Evolutionary conservation across 805 yeast species (phyloP).

Genomic region (Wickerhamomyces canadensis): DNA sequence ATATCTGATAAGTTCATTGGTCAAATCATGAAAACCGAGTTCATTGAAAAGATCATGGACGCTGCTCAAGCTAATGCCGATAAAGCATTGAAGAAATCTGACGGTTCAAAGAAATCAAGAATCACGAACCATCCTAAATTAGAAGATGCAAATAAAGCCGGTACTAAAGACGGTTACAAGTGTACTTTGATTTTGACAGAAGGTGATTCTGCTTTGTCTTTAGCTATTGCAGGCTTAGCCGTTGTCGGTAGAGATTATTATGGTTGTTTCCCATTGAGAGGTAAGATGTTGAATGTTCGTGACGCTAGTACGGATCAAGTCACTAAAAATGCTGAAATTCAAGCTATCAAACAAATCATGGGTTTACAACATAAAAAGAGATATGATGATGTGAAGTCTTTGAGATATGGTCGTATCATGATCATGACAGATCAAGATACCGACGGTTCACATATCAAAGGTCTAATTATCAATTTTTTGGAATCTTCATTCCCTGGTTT

Average conservation of each 20-base stretch:
- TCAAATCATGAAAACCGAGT: slow-evolving; percentile 68
- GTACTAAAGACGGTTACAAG: slow-evolving; percentile 85
- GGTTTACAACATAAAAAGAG: slow-evolving; percentile 90
- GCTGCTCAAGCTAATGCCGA: slow-evolving; percentile 88
- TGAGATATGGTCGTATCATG: slow-evolving; percentile 96
- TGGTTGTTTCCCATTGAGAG: slow-evolving; percentile 93
- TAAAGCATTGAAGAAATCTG: slow-evolving; percentile 79
- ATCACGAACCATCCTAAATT: slow-evolving; percentile 85
- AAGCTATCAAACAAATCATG: slow-evolving; percentile 90
- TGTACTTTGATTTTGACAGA: slow-evolving; percentile 93
- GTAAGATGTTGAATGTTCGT: slow-evolving; percentile 90
- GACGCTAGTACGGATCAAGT: slow-evolving; percentile 97
- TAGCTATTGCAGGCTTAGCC: slow-evolving; percentile 89
- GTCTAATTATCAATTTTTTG: slow-evolving; percentile 85
- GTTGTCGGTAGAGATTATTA: slow-evolving; percentile 94
- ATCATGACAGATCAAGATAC: slow-evolving; percentile 99
- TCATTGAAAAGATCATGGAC: slow-evolving; percentile 61
- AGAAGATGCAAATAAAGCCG: slow-evolving; percentile 95
- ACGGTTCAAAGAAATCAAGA: slow-evolving; percentile 79
- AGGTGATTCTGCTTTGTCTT: slow-evolving; percentile 91
- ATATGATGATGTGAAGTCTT: slow-evolving; percentile 64
- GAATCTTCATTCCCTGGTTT: slow-evolving; percentile 94
- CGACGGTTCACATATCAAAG: slow-evolving; percentile 97
- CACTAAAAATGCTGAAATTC: slow-evolving; percentile 87
- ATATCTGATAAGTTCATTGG: slow-evolving; percentile 73